Evolutionary conservation across 805 yeast genomes (phyloP).

Genomic region (Kuraishia molischiana): DNA sequence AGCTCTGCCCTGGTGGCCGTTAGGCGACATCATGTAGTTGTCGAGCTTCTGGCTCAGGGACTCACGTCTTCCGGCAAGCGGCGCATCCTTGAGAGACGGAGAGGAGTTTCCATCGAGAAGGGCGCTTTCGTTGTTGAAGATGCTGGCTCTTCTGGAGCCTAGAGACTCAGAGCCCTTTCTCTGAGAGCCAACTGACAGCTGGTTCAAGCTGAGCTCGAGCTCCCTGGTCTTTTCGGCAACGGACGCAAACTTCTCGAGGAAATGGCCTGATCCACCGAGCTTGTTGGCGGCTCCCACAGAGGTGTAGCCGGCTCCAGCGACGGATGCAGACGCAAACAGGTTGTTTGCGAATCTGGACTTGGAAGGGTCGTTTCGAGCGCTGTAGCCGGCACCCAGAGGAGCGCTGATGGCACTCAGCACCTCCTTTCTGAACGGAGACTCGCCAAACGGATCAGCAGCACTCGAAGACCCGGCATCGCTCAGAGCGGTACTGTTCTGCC

Average conservation of each 20-base stretch:
- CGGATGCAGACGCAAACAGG: constrained; percentile 50
- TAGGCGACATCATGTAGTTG: constrained; percentile 25
- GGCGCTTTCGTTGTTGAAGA: constrained; percentile 22
- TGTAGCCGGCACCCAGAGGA: constrained; percentile 24
- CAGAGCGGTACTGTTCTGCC: constrained; percentile 25
- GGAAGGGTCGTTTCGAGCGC: constrained; percentile 1
- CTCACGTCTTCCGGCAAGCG: constrained; percentile 29
- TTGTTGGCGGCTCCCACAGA: constrained; percentile 22
- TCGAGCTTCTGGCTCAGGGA: constrained; percentile 57
- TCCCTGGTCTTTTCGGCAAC: constrained; percentile 67
- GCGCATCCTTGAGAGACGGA: constrained; percentile 35
- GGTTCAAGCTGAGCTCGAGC: constrained; percentile 40
- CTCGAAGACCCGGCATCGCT: constrained; percentile 26
- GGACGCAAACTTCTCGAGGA: constrained; percentile 51
- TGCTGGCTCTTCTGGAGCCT: constrained; percentile 44
- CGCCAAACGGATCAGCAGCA: constrained; percentile 23
- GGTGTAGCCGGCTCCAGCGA: constrained; percentile 29
- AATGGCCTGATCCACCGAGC: constrained; percentile 26
- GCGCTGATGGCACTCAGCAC: constrained; percentile 37
- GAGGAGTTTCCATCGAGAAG: constrained; percentile 2
- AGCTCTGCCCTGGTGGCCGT: constrained; percentile 13
- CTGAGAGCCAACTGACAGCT: constrained; percentile 20
- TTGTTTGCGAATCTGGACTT: constrained; percentile 24
- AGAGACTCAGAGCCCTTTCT: constrained; percentile 17
- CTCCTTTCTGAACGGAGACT: constrained; percentile 32